Evolutionary conservation across 495 filamentous ascomycete genomes (phyloP), one percentile per base, ranked within the genome.

Genomic region (Polyplosphaeria fusca): DNA sequence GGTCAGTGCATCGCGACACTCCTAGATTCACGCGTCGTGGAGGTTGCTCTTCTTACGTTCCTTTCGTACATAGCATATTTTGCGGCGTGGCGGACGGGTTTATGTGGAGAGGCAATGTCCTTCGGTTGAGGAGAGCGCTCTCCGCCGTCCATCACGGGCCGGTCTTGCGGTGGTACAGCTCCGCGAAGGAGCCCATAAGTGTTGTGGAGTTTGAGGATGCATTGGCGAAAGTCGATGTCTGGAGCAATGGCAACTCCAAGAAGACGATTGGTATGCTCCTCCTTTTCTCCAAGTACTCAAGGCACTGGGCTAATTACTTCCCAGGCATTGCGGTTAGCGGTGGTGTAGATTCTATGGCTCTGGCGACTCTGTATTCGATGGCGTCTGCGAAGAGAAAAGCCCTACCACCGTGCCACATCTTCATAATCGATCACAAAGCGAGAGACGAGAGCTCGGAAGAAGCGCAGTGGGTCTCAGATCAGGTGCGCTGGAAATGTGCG

Each of bases 271-370:
- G 55, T 55, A 9, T n/a, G 50, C n/a, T n/a, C n/a, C n/a, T n/a
- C n/a, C n/a, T n/a, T n/a, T n/a, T n/a, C n/a, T n/a, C n/a, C n/a
- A n/a, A n/a, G n/a, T n/a, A n/a, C n/a, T n/a, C n/a, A n/a, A n/a
- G n/a, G n/a, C n/a, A n/a, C 5, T 13, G 14, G 1, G 25, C 28
- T 43, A 22, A 53, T 26, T 16, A 7, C 40, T 11, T 5, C 9
- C 1, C 60, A 94, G 92, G 81, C 52, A 73, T 96, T 24, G 92
- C 92, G 11, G 73, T 97, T 42, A 96, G 92, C 68, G 93, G 93
- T 5, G 93, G 93, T 14, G 87, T 93, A 13, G 93, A 98, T 65
- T 97, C 93, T 3, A 98, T 96, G 91, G 92, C 91, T 19, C 74
- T 98, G 32, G 89, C 90, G 38, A 79, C 73, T 52, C 77, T 97